Conservation (phyloP, 2,329 filamentous ascomycete genomes). For the Phaeosphaeria sp. region DNA sequence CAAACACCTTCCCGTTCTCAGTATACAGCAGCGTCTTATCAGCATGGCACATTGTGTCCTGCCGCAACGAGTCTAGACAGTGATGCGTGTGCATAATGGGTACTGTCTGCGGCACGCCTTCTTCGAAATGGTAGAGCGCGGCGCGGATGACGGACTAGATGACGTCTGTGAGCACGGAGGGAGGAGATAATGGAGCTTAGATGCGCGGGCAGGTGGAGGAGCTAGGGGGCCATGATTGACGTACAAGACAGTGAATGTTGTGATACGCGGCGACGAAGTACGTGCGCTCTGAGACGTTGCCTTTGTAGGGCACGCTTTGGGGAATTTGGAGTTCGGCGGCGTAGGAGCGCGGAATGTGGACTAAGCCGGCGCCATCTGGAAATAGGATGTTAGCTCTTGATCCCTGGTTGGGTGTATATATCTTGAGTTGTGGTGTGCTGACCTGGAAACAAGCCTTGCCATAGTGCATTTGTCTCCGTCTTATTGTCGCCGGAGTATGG, state of each 20-base stretch:
- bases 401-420: not conserved
- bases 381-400: not conserved
- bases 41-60: slow-evolving; percentile 1
- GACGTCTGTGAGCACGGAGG: not conserved
- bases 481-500: not conserved
- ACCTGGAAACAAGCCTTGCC: not conserved
- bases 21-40: not conserved
- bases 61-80: not conserved
- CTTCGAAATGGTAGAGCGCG: not conserved
- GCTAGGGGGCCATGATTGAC: not conserved
- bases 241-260: slow-evolving; percentile 2
- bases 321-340: not conserved
- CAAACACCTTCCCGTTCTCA: slow-evolving; percentile 1
- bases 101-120: not conserved
- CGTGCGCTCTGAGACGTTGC: not conserved
- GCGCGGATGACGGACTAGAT: not conserved
- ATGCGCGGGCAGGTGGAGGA: not conserved
- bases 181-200: not conserved
- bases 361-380: not conserved
- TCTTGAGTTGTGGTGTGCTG: not conserved
- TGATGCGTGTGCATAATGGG: not conserved
- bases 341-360: not conserved
- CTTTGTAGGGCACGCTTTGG: not conserved
- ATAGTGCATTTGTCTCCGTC: not conserved
- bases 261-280: not conserved